A percentile compares a stretch with the other conserved stretches of the same genome.
Evolutionary conservation across 306 rosid species (phyloP).

Genomic region (Casuarina cunninghamiana): DNA sequence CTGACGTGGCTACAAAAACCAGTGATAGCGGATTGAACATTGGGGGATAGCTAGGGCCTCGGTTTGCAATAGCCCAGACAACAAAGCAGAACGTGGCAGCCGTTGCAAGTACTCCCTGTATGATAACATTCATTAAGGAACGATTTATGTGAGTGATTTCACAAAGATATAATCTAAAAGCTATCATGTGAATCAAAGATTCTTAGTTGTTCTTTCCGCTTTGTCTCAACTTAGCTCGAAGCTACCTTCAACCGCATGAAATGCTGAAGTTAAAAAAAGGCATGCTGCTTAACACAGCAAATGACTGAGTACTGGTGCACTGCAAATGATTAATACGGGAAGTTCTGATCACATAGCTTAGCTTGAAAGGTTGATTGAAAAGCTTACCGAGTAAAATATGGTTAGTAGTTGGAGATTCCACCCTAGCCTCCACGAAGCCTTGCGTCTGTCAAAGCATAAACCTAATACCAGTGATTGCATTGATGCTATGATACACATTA

Average conservation of each 20-base stretch:
- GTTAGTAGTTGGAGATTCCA: constrained; percentile 64
- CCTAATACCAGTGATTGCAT: constrained; percentile 52
- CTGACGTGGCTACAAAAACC: constrained; percentile 57
- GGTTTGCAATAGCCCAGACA: constrained; percentile 46
- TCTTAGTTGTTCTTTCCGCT: no score
- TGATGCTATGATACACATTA: constrained; percentile 54
- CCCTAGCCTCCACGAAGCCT: constrained; percentile 49
- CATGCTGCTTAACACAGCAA: no score
- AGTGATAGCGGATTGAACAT: constrained; percentile 73
- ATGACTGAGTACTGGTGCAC: no score
- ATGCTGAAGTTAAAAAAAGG: no score
- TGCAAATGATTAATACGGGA: no score
- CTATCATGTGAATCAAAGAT: no score
- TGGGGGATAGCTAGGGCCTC: constrained; percentile 70
- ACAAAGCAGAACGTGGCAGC: constrained; percentile 62
- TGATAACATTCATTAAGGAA: not conserved
- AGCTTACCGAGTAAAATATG: constrained; percentile 61
- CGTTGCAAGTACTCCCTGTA: constrained; percentile 57
- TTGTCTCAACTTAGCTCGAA: no score
- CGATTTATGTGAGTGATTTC: not conserved
- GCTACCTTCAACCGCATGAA: no score
- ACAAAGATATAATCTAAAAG: not conserved
- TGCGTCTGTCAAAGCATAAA: constrained; percentile 35
- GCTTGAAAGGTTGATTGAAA: not conserved
- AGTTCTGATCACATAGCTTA: no score